Evolutionary conservation across 805 yeast genomes (phyloP).

Genomic region (Yamadazyma paraphyllophila): DNA sequence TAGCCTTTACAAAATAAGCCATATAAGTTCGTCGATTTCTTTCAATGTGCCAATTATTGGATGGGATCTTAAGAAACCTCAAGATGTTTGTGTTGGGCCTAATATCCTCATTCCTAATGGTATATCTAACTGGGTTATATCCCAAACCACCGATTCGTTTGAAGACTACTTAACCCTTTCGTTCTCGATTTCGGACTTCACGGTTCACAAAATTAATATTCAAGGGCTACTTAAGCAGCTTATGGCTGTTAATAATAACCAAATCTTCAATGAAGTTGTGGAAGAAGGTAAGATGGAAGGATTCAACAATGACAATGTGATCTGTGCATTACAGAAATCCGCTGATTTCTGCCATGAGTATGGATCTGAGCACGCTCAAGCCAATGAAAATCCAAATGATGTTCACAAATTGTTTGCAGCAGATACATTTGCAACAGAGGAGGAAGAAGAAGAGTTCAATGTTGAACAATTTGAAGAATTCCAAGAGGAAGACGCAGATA

Average conservation of each 20-base stretch:
- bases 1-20: slow-evolving; percentile 25
- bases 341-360: slow-evolving; percentile 27
- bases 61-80: slow-evolving; percentile 21
- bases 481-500: slow-evolving; percentile 10
- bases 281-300: slow-evolving; percentile 10
- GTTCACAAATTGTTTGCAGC: slow-evolving; percentile 9
- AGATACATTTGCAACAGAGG: slow-evolving; percentile 5
- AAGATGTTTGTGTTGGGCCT: slow-evolving; percentile 27
- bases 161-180: slow-evolving; percentile 34
- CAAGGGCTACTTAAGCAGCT: slow-evolving; percentile 29
- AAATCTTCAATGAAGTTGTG: slow-evolving; percentile 8
- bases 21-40: slow-evolving; percentile 29
- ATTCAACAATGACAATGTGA: slow-evolving; percentile 26
- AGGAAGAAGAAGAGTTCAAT: slow-evolving; percentile 10
- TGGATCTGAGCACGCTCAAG: slow-evolving; percentile 17
- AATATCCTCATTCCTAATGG: slow-evolving; percentile 38
- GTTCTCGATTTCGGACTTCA: slow-evolving; percentile 35
- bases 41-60: slow-evolving; percentile 31
- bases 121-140: slow-evolving; percentile 26
- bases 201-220: slow-evolving; percentile 34
- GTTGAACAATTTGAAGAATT: slow-evolving; percentile 12
- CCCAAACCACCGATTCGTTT: slow-evolving; percentile 2
- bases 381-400: not conserved
- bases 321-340: slow-evolving; percentile 31
- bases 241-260: slow-evolving; percentile 6